Conservation (phyloP, 805 yeast species). For the Candida palmyrensis region DNA sequence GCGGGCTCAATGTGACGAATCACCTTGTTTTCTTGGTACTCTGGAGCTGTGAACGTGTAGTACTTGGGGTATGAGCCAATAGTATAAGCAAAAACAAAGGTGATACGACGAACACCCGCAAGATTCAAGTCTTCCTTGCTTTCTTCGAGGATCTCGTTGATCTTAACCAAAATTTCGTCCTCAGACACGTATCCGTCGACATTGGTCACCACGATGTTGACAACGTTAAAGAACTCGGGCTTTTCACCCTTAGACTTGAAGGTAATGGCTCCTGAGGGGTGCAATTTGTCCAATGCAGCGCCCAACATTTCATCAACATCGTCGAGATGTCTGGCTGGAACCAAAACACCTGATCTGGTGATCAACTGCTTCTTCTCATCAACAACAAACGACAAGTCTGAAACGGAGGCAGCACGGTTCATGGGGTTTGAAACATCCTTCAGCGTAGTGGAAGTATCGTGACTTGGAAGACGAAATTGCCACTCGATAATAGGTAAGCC, state of each 20-base stretch:
- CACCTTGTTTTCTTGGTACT: constrained; percentile 80
- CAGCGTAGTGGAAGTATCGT: constrained; percentile 36
- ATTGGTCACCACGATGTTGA: constrained; percentile 71
- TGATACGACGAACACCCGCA: constrained; percentile 83
- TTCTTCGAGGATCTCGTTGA: constrained; percentile 62
- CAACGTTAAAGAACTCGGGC: constrained; percentile 63
- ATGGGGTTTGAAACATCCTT: constrained; percentile 21
- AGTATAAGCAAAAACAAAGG: constrained; percentile 80
- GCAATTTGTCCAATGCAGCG: constrained; percentile 70
- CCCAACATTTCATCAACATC: constrained; percentile 81
- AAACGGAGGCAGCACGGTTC: constrained; percentile 85
- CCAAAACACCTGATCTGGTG: constrained; percentile 77
- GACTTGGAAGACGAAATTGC: constrained; percentile 81
- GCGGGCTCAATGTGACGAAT: constrained; percentile 99
- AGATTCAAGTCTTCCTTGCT: constrained; percentile 63
- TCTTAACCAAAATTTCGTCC: constrained; percentile 56
- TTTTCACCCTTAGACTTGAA: constrained; percentile 21
- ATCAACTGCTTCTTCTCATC: constrained; percentile 64
- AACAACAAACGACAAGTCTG: constrained; percentile 83
- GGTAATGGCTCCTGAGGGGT: constrained; percentile 40
- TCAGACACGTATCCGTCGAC: constrained; percentile 73
- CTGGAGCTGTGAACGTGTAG: constrained; percentile 90
- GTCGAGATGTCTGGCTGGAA: constrained; percentile 77
- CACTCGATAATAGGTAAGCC: constrained; percentile 75
- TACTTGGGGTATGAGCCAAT: constrained; percentile 91